A percentile compares a stretch with the other conserved stretches of the same genome.
Conservation (phyloP, 2,329 filamentous ascomycete genomes). For the Lecanicillium sp. region DNA sequence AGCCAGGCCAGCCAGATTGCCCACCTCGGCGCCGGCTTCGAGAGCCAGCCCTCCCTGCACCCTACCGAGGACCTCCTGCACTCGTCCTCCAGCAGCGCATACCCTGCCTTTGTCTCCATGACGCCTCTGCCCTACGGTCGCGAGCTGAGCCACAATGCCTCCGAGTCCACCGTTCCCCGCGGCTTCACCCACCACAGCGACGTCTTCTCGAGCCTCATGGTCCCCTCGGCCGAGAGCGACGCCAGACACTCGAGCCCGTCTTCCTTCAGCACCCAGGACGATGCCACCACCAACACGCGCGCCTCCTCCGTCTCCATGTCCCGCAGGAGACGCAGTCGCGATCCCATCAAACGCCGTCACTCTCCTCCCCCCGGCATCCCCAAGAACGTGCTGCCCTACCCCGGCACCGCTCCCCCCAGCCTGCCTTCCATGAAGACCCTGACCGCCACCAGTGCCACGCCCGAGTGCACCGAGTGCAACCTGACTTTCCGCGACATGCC, state of each 20-base stretch:
- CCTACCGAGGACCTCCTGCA: slow-evolving; percentile 3
- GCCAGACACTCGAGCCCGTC: slow-evolving; percentile 13
- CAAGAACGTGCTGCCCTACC: slow-evolving; percentile 5
- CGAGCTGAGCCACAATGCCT: background rate
- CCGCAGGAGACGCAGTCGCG: slow-evolving; percentile 7
- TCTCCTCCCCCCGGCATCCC: background rate
- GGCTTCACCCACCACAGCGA: slow-evolving; percentile 13
- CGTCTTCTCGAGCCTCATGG: slow-evolving; percentile 4
- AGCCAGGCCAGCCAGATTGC: slow-evolving; percentile 9
- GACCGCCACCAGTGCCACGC: background rate
- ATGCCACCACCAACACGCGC: slow-evolving; percentile 6
- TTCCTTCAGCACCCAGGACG: slow-evolving; percentile 12
- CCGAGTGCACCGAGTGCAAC: slow-evolving; percentile 13
- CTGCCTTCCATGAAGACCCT: slow-evolving; percentile 4
- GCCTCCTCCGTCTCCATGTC: slow-evolving; percentile 9
- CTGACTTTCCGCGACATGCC: slow-evolving; percentile 39
- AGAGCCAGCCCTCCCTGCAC: slow-evolving; percentile 6
- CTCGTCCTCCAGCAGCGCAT: slow-evolving; percentile 4
- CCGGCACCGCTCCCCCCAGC: background rate
- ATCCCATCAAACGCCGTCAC: slow-evolving; percentile 1
- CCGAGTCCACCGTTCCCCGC: slow-evolving; percentile 5
- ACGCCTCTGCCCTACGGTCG: slow-evolving; percentile 3
- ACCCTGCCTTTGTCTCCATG: slow-evolving; percentile 13
- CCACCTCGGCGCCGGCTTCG: slow-evolving; percentile 10
- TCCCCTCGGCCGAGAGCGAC: slow-evolving; percentile 5